Evolutionary conservation across 108 stramenopile species (phyloP).

Genomic region (Nannochloropsis gaditana): DNA sequence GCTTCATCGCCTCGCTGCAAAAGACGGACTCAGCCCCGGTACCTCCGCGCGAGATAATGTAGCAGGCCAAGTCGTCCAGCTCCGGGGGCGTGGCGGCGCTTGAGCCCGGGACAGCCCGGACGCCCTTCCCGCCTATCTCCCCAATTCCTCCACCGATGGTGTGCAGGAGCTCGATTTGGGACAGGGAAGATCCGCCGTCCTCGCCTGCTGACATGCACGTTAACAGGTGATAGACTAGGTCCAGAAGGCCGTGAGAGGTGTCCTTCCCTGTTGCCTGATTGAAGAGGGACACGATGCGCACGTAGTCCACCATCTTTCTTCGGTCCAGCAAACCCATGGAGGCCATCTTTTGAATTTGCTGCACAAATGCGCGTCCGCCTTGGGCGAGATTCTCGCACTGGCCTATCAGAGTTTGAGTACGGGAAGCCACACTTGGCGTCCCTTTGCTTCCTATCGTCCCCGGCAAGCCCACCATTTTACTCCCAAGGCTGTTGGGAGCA

Average conservation of each 20-base stretch:
- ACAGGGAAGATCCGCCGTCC: not conserved
- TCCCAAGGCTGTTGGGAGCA: not conserved
- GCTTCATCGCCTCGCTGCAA: slow-evolving; percentile 15
- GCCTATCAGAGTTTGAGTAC: not conserved
- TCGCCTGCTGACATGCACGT: too few species aligned
- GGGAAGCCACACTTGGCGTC: not conserved
- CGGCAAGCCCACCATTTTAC: not conserved
- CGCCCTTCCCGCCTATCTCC: not conserved
- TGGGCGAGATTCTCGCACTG: not conserved
- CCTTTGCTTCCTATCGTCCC: not conserved
- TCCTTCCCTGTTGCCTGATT: not conserved
- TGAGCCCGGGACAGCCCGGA: not conserved
- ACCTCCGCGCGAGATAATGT: not conserved
- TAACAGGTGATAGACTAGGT: not conserved
- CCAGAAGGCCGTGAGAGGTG: not conserved
- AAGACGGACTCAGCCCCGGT: not conserved
- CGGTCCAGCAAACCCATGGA: not conserved
- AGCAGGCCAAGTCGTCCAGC: not conserved
- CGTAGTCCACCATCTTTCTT: not conserved
- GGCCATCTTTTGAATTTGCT: not conserved
- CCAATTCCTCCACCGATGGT: not conserved
- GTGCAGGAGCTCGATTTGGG: not conserved
- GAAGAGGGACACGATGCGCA: not conserved
- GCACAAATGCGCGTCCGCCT: not conserved
- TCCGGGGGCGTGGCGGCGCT: not conserved